Conservation (phyloP, 495 filamentous ascomycete species). For the Penicillium herquei region DNA sequence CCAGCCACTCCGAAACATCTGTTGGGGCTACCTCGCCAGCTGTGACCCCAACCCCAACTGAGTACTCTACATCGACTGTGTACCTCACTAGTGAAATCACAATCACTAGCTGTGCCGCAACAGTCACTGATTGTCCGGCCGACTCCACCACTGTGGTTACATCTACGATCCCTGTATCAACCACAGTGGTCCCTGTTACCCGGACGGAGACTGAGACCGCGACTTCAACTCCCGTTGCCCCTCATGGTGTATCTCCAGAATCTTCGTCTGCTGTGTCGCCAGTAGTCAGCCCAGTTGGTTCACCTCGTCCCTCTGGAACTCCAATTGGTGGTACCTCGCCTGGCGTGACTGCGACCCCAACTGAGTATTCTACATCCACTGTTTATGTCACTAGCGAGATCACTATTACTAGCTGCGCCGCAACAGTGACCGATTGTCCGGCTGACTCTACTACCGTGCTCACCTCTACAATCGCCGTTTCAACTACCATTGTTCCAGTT, state of each 20-base stretch:
- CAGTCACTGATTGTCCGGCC: constrained; percentile 59
- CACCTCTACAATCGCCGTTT: background rate
- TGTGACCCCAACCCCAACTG: constrained; percentile 7
- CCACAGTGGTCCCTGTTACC: background rate
- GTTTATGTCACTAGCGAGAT: constrained; percentile 57
- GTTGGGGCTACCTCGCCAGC: constrained; percentile 4
- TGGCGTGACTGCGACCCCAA: constrained; percentile 13
- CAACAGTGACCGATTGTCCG: constrained; percentile 59
- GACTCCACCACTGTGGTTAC: constrained; percentile 42
- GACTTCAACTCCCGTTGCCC: background rate
- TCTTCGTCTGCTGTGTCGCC: constrained; percentile 25
- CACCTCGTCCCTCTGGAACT: too few relatives aligned
- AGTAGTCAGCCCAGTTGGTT: background rate
- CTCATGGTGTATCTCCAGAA: constrained; percentile 14
- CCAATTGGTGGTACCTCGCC: background rate
- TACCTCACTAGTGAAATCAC: constrained; percentile 58
- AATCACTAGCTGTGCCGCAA: constrained; percentile 55
- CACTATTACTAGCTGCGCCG: constrained; percentile 57
- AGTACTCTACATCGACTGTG: constrained; percentile 58
- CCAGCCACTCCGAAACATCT: background rate
- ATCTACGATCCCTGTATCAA: background rate
- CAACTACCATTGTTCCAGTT: background rate
- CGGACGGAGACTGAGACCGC: constrained; percentile 8
- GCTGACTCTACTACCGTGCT: constrained; percentile 44
- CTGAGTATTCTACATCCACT: constrained; percentile 53